Evolutionary conservation across 495 filamentous ascomycete genomes (phyloP), one percentile per base, ranked within the genome.

Genomic region (Tuber umbilicatum): DNA sequence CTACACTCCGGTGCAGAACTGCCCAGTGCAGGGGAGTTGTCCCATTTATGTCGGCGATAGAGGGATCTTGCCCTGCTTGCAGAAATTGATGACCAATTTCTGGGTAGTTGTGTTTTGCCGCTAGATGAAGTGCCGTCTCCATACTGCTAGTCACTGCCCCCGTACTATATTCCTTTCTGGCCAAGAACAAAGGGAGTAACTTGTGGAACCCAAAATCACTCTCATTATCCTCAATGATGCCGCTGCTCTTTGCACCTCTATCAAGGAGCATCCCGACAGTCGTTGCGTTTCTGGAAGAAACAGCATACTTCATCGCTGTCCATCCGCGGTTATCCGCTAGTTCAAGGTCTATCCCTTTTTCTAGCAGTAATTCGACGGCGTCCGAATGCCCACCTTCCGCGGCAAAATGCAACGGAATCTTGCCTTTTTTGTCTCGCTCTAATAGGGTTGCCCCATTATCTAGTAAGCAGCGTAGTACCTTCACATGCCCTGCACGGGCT

Each of bases 401-500:
- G 23, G 80, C 83, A 16, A 80, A 74, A 80, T 85, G 84, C n/a
- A 86, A 75, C 16, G 80, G 79, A 5, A 83, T 84, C 45, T 83
- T 81, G n/a, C 82, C 82, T 2, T 73, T 45, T 14, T 74, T 71
- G 71, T 84, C 84, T 70, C 76, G 74, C 5, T 77, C 74, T 43
- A 85, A 80, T 42, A 82, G 75, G 42, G 84, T 77, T 1, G 84
- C 84, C 0, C 82, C 84, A 72, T 83, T 83, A 12, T 82, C 73
- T 7, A 86, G 77, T 7, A 85, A 72, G 43, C 85, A 47, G 21
- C 78, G 74, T 17, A 85, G 81, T 41, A 86, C 78, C 14, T 72
- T 78, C 50, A 82, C 78, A 55, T 85, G 78, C 1, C 85, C 84
- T 7, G 72, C 76, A 37, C 69, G 72, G 4, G 81, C 77, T 40